These are phyloP conservation scores for Podospora appendiculata DNA, from an alignment of 495 filamentous ascomycete species.

Conservation along the genomic window DNA sequence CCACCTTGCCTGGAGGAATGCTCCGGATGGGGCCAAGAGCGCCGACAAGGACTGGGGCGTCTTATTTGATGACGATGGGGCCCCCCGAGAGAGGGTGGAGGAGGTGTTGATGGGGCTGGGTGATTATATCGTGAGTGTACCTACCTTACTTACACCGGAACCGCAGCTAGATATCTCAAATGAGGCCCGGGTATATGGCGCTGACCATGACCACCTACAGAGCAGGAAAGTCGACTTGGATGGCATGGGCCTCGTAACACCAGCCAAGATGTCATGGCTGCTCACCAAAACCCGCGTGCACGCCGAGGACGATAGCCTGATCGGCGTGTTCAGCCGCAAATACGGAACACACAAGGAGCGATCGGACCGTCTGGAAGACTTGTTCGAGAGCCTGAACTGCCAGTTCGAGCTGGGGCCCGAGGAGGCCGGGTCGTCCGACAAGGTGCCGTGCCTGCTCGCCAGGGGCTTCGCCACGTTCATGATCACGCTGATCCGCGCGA, in stretches of 20 bases:
- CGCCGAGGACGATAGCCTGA: not conserved
- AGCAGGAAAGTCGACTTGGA: no score
- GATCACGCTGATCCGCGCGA: constrained; percentile 64
- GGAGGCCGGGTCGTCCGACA: constrained; percentile 49
- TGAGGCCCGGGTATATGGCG: not conserved
- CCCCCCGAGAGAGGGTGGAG: constrained; percentile 58
- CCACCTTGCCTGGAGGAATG: constrained; percentile 1
- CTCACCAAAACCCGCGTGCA: no score
- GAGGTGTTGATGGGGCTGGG: constrained; percentile 73
- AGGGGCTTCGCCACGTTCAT: constrained; percentile 73
- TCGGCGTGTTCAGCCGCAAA: not conserved
- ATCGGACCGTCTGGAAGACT: constrained; percentile 39
- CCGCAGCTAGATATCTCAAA: not conserved
- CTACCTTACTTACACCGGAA: not conserved
- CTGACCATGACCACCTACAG: not conserved
- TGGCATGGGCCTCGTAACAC: no score
- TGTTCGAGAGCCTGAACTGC: constrained; percentile 70
- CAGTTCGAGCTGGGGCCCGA: constrained; percentile 76
- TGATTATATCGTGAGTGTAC: constrained; percentile 59
- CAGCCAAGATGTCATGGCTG: no score
- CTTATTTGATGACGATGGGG: constrained; percentile 61
- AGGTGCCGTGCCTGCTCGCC: constrained; percentile 71
- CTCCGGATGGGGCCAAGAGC: constrained; percentile 7
- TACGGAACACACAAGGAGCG: not conserved
- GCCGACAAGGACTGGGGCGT: constrained; percentile 60